Base-by-base conservation (phyloP, 1,284 basidiomycete species). In the Vanrija pseudolonga region DNA sequence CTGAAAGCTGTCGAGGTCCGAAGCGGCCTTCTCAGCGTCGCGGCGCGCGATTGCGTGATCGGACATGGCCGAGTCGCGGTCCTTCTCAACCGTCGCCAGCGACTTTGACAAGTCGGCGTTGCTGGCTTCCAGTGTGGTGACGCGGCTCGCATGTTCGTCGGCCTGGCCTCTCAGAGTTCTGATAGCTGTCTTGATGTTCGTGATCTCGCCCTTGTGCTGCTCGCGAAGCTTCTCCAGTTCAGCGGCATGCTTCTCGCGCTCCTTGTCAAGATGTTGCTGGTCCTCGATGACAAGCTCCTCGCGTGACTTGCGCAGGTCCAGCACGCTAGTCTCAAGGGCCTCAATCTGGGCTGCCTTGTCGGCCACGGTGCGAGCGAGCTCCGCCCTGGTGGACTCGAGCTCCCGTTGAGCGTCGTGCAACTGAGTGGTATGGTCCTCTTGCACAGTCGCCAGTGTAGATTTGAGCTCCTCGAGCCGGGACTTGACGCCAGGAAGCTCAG, bases 281-380 rank as follows among this genome's bases (percentile, higher is more conserved):
- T 64, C 65, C 24, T 69, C 72, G 11, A 67, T 51, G 6, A 61
- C 55, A 5, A 71, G 54, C 45, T 73, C 69, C 40, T 72, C 65
- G 22, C 66, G 52, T 12, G 68, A 67, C 45, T 59, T 62, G n/a
- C 64, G 55, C 0, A 73, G 60, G 17, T 74, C 71, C 6, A 68
- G 60, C 6, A 74, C 55, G 7, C 61, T 57, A 0, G 45, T 47
- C 47, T 74, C 71, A 14, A 74, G 63, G 17, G 64, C 49, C 19
- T 71, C 69, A 23, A 74, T 65, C 43, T 62, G 63, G 11, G 49
- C 47, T 3, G 60, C 39, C 53, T 67, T 67, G 17, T 66, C 67
- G 0, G 61, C 53, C 18, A 70, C 52, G 4, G 55, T 62, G 8
- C 56, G 41, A 2, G 64, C 63, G 6, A 73, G 55, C 23, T 68